phyloP scores from a whole-genome alignment of 768 basidiomycete species.

The Suillus ampliporus region DNA sequence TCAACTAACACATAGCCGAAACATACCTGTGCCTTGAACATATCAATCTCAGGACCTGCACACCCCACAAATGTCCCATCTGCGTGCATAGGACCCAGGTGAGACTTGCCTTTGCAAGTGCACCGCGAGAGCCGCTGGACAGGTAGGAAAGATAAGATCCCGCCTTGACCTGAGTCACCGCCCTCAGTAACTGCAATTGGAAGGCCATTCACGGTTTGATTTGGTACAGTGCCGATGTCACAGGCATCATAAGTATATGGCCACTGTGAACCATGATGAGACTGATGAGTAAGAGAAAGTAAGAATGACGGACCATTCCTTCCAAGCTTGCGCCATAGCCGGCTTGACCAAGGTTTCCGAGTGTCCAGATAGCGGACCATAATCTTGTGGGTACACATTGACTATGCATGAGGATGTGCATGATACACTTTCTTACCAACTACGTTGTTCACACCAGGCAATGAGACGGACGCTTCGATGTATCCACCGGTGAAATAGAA shows the following conservation, averaged over 20 bases:
- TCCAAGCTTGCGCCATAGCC: slow-evolving; percentile 72
- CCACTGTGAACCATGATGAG: slow-evolving; percentile 46
- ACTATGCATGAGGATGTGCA: neutral
- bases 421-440: slow-evolving; percentile 40
- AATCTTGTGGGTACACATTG: slow-evolving; percentile 39
- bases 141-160: slow-evolving; percentile 71
- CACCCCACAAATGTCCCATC: slow-evolving; percentile 84
- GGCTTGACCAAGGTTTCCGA: slow-evolving; percentile 65
- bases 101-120: slow-evolving; percentile 81
- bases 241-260: slow-evolving; percentile 76
- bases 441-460: slow-evolving; percentile 72
- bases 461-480: slow-evolving; percentile 64
- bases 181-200: slow-evolving; percentile 65
- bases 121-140: slow-evolving; percentile 87
- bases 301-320: slow-evolving; percentile 45
- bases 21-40: slow-evolving; percentile 78
- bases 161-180: slow-evolving; percentile 55
- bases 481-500: slow-evolving; percentile 89
- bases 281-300: neutral
- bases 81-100: slow-evolving; percentile 78
- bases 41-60: slow-evolving; percentile 87
- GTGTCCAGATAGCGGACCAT: slow-evolving; percentile 64
- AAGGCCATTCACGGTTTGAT: slow-evolving; percentile 76
- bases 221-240: slow-evolving; percentile 82
- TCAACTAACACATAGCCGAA: slow-evolving; percentile 18